Percentiles rank a stretch among this genome's conserved stretches.
Evolutionary conservation across 2,329 filamentous ascomycete genomes (phyloP).

Genomic region (Trichoderma sp.): DNA sequence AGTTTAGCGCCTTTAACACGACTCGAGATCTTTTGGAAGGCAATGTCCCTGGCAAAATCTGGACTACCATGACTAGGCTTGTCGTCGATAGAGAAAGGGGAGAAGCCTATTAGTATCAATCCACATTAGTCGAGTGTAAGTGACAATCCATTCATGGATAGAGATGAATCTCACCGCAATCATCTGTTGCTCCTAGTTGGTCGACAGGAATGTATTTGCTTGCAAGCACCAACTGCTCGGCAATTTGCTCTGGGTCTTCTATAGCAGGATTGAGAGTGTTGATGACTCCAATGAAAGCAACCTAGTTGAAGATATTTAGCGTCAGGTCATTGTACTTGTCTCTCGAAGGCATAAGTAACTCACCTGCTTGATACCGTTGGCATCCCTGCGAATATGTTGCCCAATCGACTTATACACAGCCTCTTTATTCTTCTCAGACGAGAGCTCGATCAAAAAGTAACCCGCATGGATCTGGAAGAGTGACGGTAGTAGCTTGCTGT

Average conservation of each 20-base stretch:
- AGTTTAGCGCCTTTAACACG: conserved; percentile 15
- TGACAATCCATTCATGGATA: neutral
- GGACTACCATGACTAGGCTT: conserved; percentile 21
- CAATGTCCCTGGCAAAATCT: conserved; percentile 20
- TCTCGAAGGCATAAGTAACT: neutral
- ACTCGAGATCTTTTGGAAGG: conserved; percentile 19
- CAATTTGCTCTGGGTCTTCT: conserved; percentile 20
- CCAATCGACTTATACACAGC: conserved; percentile 17
- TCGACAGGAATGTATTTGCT: conserved; percentile 17
- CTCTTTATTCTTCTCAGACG: conserved; percentile 17
- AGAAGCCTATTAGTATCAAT: neutral
- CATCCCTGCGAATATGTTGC: conserved; percentile 17
- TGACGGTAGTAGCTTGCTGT: conserved; percentile 9
- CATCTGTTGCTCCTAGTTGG: conserved; percentile 20
- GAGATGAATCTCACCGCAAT: conserved; percentile 13
- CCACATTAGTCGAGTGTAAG: neutral
- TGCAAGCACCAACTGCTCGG: conserved; percentile 16
- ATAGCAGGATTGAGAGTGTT: conserved; percentile 18
- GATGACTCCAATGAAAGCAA: conserved; percentile 20
- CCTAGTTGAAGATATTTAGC: neutral
- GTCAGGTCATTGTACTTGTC: no score
- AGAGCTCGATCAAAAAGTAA: conserved; percentile 21
- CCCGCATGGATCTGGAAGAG: conserved; percentile 21
- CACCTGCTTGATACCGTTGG: conserved; percentile 20
- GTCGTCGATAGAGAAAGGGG: conserved; percentile 21